Evolutionary conservation across 164 flowering plant genomes (phyloP).

Genomic region (Liquidambar formosana): DNA sequence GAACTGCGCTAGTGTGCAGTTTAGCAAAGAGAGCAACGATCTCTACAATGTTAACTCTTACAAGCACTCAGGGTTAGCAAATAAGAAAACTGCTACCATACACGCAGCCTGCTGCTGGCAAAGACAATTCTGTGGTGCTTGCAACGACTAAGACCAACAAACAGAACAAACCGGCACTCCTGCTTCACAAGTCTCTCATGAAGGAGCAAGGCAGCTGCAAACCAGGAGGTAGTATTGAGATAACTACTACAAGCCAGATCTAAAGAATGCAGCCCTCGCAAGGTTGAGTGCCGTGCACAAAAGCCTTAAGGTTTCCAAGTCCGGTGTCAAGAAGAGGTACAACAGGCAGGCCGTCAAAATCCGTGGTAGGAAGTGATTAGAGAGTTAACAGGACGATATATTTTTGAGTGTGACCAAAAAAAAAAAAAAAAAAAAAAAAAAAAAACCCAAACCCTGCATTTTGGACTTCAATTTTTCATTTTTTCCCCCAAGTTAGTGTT

Average conservation of each 20-base stretch:
- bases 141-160: constrained; percentile 82
- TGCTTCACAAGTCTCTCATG: constrained; percentile 67
- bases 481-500: neutral
- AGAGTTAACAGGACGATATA: constrained; percentile 15
- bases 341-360: constrained; percentile 60
- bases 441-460: neutral
- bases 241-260: constrained; percentile 82
- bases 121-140: constrained; percentile 60
- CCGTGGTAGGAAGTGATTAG: constrained; percentile 44
- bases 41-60: constrained; percentile 78
- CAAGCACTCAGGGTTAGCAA: constrained; percentile 87
- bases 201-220: constrained; percentile 70
- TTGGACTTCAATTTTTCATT: neutral
- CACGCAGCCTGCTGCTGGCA: constrained; percentile 61
- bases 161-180: constrained; percentile 63
- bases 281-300: constrained; percentile 74
- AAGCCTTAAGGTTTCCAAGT: constrained; percentile 82
- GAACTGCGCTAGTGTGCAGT: constrained; percentile 57
- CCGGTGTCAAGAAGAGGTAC: constrained; percentile 89
- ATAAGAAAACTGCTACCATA: constrained; percentile 75
- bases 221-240: constrained; percentile 91
- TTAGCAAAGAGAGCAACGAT: constrained; percentile 85
- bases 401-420: no score
- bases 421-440: no score
- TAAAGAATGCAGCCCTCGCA: constrained; percentile 87